Evolutionary conservation across 2,329 filamentous ascomycete species (phyloP).

Genomic region (Gaeumannomyces tritici): DNA sequence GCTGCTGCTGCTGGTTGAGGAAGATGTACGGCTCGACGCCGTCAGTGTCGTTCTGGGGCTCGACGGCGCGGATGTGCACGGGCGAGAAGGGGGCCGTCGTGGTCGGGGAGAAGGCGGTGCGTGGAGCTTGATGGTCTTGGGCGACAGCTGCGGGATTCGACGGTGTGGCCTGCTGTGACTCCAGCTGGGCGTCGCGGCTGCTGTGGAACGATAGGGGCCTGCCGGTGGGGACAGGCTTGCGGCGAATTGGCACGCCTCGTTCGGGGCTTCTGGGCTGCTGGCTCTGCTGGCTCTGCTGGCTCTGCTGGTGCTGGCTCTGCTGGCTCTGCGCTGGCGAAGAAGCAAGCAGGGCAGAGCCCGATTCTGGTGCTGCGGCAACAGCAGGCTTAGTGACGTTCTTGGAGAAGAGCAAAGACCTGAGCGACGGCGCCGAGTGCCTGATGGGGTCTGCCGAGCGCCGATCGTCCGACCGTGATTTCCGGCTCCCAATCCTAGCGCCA

Average conservation of each 20-base stretch:
- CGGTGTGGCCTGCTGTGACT: no score
- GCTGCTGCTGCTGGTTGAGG: neutral
- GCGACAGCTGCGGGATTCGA: neutral
- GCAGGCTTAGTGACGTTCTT: neutral
- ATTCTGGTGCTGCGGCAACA: neutral
- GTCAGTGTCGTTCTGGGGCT: neutral
- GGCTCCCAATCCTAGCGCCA: neutral
- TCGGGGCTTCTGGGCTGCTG: neutral
- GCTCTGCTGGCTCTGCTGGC: no score
- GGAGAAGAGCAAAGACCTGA: slow-evolving; percentile 2
- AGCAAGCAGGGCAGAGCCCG: neutral
- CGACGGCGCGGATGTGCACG: neutral
- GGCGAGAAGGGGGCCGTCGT: no score
- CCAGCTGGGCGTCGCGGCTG: neutral
- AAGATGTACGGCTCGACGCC: neutral
- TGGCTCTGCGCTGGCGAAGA: neutral
- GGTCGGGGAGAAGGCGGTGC: neutral
- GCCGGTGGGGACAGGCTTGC: neutral
- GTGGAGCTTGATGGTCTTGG: neutral
- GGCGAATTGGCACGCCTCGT: neutral
- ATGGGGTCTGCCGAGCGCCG: neutral
- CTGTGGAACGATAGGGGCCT: neutral
- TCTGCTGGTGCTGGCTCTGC: no score
- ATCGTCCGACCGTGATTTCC: neutral
- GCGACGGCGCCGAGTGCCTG: neutral